Percentiles rank a stretch among this genome's conserved stretches.
Evolutionary conservation across 148 eudicot genomes (phyloP).

Genomic region (Spergularia marina): DNA sequence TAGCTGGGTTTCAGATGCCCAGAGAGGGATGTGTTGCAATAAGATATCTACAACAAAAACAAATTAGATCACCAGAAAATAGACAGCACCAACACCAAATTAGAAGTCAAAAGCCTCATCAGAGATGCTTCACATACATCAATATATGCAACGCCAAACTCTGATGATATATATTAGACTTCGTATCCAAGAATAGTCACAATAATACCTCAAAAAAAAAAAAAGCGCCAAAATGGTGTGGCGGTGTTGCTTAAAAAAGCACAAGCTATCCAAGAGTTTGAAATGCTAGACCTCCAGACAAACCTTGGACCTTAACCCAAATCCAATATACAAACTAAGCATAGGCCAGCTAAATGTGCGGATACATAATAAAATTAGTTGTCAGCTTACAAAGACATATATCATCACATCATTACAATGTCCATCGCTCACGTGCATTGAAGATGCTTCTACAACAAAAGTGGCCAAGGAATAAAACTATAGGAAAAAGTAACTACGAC

Average conservation of each 20-base stretch:
- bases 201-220: background rate
- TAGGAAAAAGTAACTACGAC: background rate
- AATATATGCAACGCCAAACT: background rate
- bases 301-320: background rate
- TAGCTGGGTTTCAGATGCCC: background rate
- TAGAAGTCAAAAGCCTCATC: background rate
- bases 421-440: background rate
- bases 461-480: background rate
- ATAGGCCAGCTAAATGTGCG: background rate
- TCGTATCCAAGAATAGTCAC: background rate
- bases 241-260: background rate
- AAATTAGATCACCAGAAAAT: background rate
- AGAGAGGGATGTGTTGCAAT: background rate
- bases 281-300: background rate
- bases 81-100: background rate
- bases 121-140: background rate
- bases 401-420: background rate
- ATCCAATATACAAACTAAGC: background rate
- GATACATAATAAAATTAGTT: background rate
- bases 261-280: background rate
- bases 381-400: background rate
- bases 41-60: background rate
- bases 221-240: too few relatives aligned
- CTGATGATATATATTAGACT: background rate
- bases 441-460: background rate